These are phyloP conservation scores for Citrus maxima DNA, from an alignment of 345 rosid genomes.

Conservation along the genomic window DNA sequence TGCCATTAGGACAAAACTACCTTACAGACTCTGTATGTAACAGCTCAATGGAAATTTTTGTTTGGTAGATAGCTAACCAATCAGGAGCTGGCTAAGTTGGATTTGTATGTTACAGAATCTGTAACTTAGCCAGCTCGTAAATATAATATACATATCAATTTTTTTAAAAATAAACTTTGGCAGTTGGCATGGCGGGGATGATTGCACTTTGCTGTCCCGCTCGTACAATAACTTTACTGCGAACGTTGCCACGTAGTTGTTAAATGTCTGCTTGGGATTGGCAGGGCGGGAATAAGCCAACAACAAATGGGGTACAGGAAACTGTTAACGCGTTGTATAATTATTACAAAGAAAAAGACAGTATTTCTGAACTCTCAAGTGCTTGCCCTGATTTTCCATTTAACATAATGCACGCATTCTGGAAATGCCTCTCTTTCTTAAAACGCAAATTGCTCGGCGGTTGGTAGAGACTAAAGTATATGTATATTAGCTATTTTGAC, in stretches of 20 bases:
- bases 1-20: too few relatives aligned
- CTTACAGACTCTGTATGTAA: too few relatives aligned
- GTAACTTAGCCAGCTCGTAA: too few relatives aligned
- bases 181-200: not conserved
- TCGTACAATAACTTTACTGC: not conserved
- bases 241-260: not conserved
- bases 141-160: too few relatives aligned
- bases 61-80: too few relatives aligned
- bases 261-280: not conserved
- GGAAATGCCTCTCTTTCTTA: not conserved
- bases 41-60: too few relatives aligned
- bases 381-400: not conserved
- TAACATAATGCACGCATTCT: not conserved
- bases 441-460: not conserved
- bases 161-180: too few relatives aligned
- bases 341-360: not conserved
- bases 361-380: not conserved
- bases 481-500: too few relatives aligned
- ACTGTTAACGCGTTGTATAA: not conserved
- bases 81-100: too few relatives aligned
- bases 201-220: not conserved
- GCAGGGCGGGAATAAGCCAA: not conserved
- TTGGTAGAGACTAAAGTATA: not conserved
- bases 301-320: not conserved
- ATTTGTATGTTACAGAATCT: too few relatives aligned